Evolutionary conservation across 2,329 filamentous ascomycete genomes (phyloP).

Genomic region (Claviceps capensis): DNA sequence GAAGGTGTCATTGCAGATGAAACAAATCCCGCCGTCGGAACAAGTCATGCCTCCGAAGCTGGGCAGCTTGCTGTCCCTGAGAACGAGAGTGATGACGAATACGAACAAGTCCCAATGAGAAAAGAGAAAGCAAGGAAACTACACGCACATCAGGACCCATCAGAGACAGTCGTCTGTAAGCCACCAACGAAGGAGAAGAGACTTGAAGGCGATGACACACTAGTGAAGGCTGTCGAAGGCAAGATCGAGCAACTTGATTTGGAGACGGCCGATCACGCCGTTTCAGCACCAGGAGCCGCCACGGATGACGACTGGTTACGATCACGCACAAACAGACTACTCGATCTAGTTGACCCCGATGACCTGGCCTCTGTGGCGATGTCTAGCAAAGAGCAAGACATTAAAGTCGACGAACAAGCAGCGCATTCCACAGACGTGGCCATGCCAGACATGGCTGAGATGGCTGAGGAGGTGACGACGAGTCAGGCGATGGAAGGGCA

Average conservation of each 20-base stretch:
- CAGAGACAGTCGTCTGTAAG: conserved; percentile 2
- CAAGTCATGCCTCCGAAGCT: conserved; percentile 9
- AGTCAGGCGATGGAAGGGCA: conserved; percentile 14
- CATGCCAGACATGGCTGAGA: conserved; percentile 14
- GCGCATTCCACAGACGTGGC: conserved; percentile 14
- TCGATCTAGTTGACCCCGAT: conserved; percentile 72
- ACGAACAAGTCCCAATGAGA: conserved; percentile 50
- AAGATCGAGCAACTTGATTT: conserved; percentile 10
- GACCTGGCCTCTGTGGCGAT: conserved; percentile 25
- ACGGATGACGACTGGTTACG: conserved; percentile 87
- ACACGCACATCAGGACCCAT: conserved; percentile 9
- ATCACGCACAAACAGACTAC: conserved; percentile 70
- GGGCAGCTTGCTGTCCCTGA: conserved; percentile 28
- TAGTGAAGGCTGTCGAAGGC: conserved; percentile 2
- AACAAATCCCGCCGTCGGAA: conserved; percentile 11
- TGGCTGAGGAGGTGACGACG: conserved; percentile 12
- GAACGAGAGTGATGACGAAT: conserved; percentile 60
- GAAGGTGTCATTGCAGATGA: conserved; percentile 21
- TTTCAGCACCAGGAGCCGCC: conserved; percentile 32
- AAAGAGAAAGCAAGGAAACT: conserved; percentile 30
- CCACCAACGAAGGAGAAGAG: conserved; percentile 7
- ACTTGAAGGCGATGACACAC: not conserved
- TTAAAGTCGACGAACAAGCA: conserved; percentile 10
- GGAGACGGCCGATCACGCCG: conserved; percentile 13
- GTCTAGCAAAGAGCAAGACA: conserved; percentile 8